phyloP scores from a whole-genome alignment of 345 rosid genomes.

The Heritiera littoralis region DNA sequence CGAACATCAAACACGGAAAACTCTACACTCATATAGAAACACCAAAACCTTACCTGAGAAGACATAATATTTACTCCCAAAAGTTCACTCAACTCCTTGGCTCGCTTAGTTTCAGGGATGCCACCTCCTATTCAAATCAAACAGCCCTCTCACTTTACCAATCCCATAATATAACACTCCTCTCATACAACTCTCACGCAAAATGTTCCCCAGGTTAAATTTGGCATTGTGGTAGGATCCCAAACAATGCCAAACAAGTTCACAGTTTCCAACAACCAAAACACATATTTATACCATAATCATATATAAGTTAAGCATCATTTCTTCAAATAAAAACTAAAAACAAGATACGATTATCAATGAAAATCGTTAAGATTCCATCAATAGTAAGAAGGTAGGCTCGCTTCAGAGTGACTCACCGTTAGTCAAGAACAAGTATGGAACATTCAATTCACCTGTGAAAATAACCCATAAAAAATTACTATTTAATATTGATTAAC shows the following conservation, averaged over 20 bases:
- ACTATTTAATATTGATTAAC: not conserved
- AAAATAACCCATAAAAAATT: constrained; percentile 6
- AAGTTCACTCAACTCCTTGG: constrained; percentile 42
- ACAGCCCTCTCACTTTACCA: not conserved
- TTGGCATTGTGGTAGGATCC: not conserved
- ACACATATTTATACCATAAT: not conserved
- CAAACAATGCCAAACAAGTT: not conserved
- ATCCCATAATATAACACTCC: constrained; percentile 8
- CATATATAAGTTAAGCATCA: not conserved
- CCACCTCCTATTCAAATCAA: constrained; percentile 47
- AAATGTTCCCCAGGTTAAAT: not conserved
- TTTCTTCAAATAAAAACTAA: not conserved
- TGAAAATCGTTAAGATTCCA: not conserved
- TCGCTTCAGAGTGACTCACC: constrained; percentile 33
- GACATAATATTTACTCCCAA: constrained; percentile 44
- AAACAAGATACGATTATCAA: not conserved
- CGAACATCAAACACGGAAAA: not conserved
- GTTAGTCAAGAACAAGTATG: constrained; percentile 51
- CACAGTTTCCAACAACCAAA: not conserved
- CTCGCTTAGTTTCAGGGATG: constrained; percentile 45
- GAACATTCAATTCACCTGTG: constrained; percentile 44
- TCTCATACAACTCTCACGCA: not conserved
- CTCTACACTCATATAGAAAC: not conserved
- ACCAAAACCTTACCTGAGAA: constrained; percentile 37
- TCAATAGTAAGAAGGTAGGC: not conserved